These are phyloP conservation scores for Tremella fuciformis DNA, from an alignment of 768 basidiomycete species.

Conservation along the genomic window DNA sequence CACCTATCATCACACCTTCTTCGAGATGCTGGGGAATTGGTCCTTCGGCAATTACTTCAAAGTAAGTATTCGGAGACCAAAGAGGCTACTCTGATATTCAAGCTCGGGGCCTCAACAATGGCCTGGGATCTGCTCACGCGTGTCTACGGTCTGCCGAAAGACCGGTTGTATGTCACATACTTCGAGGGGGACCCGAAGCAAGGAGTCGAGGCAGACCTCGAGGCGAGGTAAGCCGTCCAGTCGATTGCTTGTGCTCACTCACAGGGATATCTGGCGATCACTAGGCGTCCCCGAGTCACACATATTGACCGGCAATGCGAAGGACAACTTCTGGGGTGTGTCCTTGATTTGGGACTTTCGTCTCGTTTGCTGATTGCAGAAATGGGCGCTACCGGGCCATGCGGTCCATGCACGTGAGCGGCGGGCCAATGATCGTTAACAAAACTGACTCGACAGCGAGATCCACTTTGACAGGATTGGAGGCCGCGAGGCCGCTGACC, in stretches of 20 bases:
- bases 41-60: constrained; percentile 99
- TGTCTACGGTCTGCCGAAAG: constrained; percentile 81
- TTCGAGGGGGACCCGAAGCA: constrained; percentile 89
- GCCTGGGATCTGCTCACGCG: constrained; percentile 93
- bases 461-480: constrained; percentile 97
- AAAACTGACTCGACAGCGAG: constrained; percentile 58
- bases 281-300: constrained; percentile 85
- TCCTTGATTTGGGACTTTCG: constrained; percentile 2
- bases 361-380: constrained; percentile 58
- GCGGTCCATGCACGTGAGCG: constrained; percentile 78
- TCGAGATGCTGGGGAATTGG: constrained; percentile 99
- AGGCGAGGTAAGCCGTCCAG: constrained; percentile 61
- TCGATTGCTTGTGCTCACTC: not conserved
- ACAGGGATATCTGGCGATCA: constrained; percentile 71
- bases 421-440: not conserved
- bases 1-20: constrained; percentile 94
- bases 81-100: too few relatives aligned
- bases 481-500: constrained; percentile 86
- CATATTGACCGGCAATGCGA: constrained; percentile 87
- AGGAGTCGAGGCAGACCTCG: constrained; percentile 80
- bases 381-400: constrained; percentile 98
- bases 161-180: constrained; percentile 94
- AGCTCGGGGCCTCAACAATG: constrained; percentile 89
- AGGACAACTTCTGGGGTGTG: constrained; percentile 99
- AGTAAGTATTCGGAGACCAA: constrained; percentile 59